Conservation (phyloP, 2,329 filamentous ascomycete genomes). For the Fusarium solani-melongenae region DNA sequence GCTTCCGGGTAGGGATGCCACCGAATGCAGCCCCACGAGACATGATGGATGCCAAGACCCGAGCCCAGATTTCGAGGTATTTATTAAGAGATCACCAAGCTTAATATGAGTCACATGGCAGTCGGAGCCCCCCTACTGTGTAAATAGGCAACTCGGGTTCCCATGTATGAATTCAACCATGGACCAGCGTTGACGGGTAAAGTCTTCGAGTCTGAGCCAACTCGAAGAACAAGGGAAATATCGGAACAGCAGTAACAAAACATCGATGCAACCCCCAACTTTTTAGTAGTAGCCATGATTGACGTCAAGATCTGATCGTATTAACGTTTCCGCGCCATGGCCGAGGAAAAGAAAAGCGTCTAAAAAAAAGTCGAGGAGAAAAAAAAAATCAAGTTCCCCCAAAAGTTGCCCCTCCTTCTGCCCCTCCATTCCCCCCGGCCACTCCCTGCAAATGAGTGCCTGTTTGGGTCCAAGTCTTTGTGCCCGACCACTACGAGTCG, state of each 20-base stretch:
- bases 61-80: neutral
- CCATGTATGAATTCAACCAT: neutral
- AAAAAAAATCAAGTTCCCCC: constrained; percentile 1
- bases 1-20: neutral
- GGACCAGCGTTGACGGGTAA: neutral
- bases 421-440: constrained; percentile 22
- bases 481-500: constrained; percentile 31
- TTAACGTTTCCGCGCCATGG: neutral
- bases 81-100: neutral
- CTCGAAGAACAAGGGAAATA: neutral
- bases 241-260: neutral
- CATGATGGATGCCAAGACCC: constrained; percentile 1
- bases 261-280: neutral
- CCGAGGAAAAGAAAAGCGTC: neutral
- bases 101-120: neutral
- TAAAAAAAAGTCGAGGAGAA: neutral
- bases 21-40: neutral
- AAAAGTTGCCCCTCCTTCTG: constrained; percentile 27
- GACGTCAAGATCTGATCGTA: neutral
- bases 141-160: neutral
- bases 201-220: neutral
- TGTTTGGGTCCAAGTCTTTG: constrained; percentile 22
- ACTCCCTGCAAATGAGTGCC: neutral
- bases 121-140: neutral
- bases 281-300: neutral